phyloP scores from a whole-genome alignment of 2,329 filamentous ascomycete species.

The Rutstroemia sp. region DNA sequence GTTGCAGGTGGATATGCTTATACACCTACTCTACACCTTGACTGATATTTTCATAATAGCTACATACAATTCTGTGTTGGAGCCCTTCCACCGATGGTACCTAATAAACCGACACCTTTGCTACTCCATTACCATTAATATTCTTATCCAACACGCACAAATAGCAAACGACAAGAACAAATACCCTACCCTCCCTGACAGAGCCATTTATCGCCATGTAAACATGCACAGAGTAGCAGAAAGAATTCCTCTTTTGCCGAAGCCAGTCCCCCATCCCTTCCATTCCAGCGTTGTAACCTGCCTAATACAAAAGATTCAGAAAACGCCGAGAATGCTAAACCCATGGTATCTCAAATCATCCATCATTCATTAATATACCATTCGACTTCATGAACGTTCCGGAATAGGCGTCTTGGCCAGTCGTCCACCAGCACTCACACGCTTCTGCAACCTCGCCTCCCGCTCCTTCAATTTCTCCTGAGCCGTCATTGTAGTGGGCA shows the following conservation, averaged over 20 bases:
- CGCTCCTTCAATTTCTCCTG: slow-evolving; percentile 53
- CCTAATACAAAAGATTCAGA: slow-evolving; percentile 6
- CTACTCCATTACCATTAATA: too few species aligned
- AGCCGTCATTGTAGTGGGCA: slow-evolving; percentile 43
- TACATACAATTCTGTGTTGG: too few species aligned
- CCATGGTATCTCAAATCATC: slow-evolving; percentile 29
- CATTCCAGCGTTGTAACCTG: not conserved
- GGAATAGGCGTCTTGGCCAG: slow-evolving; percentile 41
- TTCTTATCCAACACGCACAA: too few species aligned
- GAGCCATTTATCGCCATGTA: too few species aligned
- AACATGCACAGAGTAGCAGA: not conserved
- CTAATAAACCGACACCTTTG: too few species aligned
- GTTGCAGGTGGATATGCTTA: too few species aligned
- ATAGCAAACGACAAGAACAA: not conserved
- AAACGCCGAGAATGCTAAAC: slow-evolving; percentile 28
- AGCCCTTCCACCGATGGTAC: too few species aligned
- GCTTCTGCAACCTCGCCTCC: slow-evolving; percentile 66
- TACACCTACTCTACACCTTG: too few species aligned
- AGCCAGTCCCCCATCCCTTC: not conserved
- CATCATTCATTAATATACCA: slow-evolving; percentile 22
- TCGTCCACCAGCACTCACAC: slow-evolving; percentile 69
- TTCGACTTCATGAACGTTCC: slow-evolving; percentile 20
- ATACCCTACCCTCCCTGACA: not conserved
- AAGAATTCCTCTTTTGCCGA: not conserved
- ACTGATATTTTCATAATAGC: too few species aligned